Percentiles rank a stretch among this genome's conserved stretches.
phyloP scores from a whole-genome alignment of 768 basidiomycete species.

The Lactarius quietus region DNA sequence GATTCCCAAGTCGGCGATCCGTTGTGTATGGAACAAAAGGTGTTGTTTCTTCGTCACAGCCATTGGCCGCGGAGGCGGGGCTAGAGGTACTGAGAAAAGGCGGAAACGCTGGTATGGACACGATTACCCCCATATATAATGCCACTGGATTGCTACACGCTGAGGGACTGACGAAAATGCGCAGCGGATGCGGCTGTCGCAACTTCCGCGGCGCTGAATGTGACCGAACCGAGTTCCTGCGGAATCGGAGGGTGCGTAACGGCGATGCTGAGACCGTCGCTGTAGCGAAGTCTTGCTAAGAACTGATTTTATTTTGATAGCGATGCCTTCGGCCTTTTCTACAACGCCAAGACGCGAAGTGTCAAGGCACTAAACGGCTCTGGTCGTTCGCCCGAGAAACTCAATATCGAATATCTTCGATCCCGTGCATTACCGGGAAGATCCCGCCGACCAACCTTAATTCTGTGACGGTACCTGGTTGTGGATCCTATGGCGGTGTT shows the following conservation, averaged over 20 bases:
- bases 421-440: conserved; percentile 58
- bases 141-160: background rate
- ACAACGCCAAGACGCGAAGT: conserved; percentile 73
- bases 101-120: conserved; percentile 82
- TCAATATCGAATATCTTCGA: conserved; percentile 70
- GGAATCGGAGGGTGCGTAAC: conserved; percentile 82
- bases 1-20: conserved; percentile 81
- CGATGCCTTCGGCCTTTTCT: conserved; percentile 92
- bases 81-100: conserved; percentile 88
- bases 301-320: conserved; percentile 35
- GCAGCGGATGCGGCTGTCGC: conserved; percentile 94
- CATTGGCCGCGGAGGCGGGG: conserved; percentile 87
- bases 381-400: conserved; percentile 76
- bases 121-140: background rate
- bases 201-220: conserved; percentile 85
- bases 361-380: conserved; percentile 93
- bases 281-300: too few species aligned
- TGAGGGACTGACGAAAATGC: background rate
- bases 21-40: conserved; percentile 59
- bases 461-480: conserved; percentile 86
- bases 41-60: conserved; percentile 85
- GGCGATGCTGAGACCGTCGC: background rate
- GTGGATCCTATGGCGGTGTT: background rate
- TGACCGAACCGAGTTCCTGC: conserved; percentile 83
- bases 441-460: conserved; percentile 85